Conservation (phyloP, 2,329 filamentous ascomycete species). For the Hortaea sp. region DNA sequence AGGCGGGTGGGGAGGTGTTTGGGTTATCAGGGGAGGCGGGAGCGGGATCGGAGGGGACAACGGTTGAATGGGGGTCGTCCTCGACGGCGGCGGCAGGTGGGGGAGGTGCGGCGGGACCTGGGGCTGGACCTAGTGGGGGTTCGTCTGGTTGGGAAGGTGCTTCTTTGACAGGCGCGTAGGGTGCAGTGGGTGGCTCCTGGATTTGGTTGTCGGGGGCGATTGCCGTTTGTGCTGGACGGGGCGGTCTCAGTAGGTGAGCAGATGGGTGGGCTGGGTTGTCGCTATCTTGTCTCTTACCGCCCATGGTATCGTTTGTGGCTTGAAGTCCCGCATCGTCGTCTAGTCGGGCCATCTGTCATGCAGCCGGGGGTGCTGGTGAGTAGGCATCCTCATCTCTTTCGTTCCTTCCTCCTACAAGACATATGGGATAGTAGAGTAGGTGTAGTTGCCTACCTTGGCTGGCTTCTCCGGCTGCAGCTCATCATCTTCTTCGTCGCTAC, state of each 20-base stretch:
- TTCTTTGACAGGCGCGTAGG: constrained; percentile 1
- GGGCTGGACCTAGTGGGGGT: constrained; percentile 7
- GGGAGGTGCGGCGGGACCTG: constrained; percentile 1
- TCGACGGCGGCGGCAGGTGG: background rate
- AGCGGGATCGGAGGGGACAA: background rate
- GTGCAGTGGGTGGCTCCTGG: background rate
- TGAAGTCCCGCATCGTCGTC: constrained; percentile 1
- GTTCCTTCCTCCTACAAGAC: constrained; percentile 7
- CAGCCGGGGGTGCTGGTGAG: constrained; percentile 26
- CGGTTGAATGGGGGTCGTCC: background rate
- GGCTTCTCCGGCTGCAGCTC: constrained; percentile 16
- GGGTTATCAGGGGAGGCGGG: background rate
- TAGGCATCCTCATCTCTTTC: constrained; percentile 34
- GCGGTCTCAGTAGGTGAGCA: background rate
- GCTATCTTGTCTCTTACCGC: background rate
- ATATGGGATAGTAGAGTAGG: no score
- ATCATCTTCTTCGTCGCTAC: constrained; percentile 35
- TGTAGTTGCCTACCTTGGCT: constrained; percentile 30
- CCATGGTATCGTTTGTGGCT: background rate
- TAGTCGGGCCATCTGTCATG: constrained; percentile 16
- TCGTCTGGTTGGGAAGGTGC: background rate
- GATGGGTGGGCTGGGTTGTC: no score
- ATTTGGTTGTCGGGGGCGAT: background rate
- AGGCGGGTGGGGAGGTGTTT: constrained; percentile 24
- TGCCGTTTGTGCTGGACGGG: constrained; percentile 1